Evolutionary conservation across 2,329 filamentous ascomycete species (phyloP), one percentile per base, ranked within the genome.

Genomic region (Neonectria hederae): DNA sequence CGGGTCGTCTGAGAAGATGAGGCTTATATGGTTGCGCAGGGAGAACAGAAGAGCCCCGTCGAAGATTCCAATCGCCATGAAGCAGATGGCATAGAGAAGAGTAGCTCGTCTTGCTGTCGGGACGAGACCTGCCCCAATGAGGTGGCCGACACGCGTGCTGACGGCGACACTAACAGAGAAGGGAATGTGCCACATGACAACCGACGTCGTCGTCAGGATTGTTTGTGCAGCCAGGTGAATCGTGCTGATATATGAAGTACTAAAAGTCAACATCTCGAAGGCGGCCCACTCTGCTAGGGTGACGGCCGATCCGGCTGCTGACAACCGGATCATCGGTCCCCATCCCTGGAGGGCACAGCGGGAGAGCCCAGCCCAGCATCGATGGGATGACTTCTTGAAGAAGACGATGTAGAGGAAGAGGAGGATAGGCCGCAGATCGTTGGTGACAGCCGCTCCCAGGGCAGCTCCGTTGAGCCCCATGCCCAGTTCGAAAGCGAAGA

Each of bases 401-500:
- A 80, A 76, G 22, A 82, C 74, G 13, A 81, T 76, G 63, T 86
- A 86, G 1, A 81, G 32, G 22, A 83, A 76, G 1, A 87, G 78
- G 2, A 86, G 72, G 0, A 84, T 30, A 0, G 83, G 83, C 1
- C 84, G 80, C 3, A 86, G 74, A 38, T 82, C 79, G 59, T 86
- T 84, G 14, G 82, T 81, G 0, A 85, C 65, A 0, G 84, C 84
- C 2, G 80, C 80, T 13, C 83, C 83, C 2, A 86, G 73, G 0
- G 85, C 83, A 0, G 85, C 84, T 3, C 85, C 85, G 1, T 80
- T 79, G 6, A 87, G 81, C 0, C 83, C 82, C 79, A 84, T 80
- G 1, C 63, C 75, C 8, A 81, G 43, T 9, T 68, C 72, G 63
- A 82, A 79, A 1, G 79, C 83, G 17, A 86, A 82, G 2, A 83